Conservation (phyloP, 345 rosid species). For the Eucalyptus grandis region DNA sequence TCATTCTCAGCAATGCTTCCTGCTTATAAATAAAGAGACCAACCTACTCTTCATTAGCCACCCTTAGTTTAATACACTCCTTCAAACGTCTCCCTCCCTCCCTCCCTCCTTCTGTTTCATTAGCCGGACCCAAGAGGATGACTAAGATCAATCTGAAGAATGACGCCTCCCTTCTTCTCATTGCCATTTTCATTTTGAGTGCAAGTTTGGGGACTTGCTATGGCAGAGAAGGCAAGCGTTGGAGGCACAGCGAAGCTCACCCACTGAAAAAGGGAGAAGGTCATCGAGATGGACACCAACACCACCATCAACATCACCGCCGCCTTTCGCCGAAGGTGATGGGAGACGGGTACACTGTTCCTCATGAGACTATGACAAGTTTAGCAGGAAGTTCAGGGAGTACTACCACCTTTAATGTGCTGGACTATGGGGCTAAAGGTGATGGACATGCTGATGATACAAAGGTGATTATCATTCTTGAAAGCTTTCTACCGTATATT, state of each 20-base stretch:
- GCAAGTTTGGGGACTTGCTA: slow-evolving; percentile 19
- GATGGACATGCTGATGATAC: slow-evolving; percentile 69
- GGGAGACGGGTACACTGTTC: not conserved
- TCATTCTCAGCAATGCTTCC: not conserved
- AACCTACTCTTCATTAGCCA: not conserved
- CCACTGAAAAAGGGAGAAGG: not conserved
- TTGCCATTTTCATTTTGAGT: slow-evolving; percentile 13
- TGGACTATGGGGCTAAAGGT: slow-evolving; percentile 74
- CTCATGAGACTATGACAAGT: not conserved
- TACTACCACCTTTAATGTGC: slow-evolving; percentile 32
- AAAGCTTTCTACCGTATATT: not conserved
- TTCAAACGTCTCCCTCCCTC: not conserved
- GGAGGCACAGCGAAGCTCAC: slow-evolving; percentile 4
- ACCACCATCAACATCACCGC: not conserved
- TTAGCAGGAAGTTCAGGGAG: not conserved
- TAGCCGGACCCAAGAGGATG: slow-evolving; percentile 9
- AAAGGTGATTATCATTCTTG: slow-evolving; percentile 23
- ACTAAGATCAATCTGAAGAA: slow-evolving; percentile 1
- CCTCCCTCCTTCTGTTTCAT: not conserved
- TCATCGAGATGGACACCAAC: not conserved
- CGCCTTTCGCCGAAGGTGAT: not conserved
- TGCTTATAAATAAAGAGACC: not conserved
- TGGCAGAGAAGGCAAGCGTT: slow-evolving; percentile 33
- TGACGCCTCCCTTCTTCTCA: slow-evolving; percentile 2
- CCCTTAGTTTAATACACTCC: not conserved